Percentiles rank a stretch among this genome's conserved stretches.
Conservation (phyloP, 257 asterid species). For the Capsicum rhomboideum region DNA sequence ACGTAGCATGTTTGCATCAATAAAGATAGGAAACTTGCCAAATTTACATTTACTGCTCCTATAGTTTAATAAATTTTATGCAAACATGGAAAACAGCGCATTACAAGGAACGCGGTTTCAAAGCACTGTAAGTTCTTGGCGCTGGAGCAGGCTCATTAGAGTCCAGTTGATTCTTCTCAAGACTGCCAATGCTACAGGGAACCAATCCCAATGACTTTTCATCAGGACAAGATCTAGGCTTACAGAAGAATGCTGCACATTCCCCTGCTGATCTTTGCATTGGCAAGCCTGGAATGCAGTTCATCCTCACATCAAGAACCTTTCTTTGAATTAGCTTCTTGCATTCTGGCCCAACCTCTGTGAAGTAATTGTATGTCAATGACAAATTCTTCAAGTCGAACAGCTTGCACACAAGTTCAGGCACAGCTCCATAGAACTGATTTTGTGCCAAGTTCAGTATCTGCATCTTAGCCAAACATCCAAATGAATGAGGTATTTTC, state of each 20-base stretch:
- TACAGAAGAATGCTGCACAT: slow-evolving; percentile 36
- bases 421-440: slow-evolving; percentile 45
- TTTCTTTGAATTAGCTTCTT: slow-evolving; percentile 29
- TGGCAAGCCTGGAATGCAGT: slow-evolving; percentile 52
- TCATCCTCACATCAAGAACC: slow-evolving; percentile 38
- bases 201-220: slow-evolving; percentile 5
- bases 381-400: slow-evolving; percentile 11
- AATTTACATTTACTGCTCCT: neutral
- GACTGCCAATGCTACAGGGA: slow-evolving; percentile 22
- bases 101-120: neutral
- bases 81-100: neutral
- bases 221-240: slow-evolving; percentile 27
- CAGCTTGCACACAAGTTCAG: slow-evolving; percentile 44
- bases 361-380: slow-evolving; percentile 36
- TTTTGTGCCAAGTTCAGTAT: slow-evolving; percentile 32
- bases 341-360: slow-evolving; percentile 54
- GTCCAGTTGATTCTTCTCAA: neutral
- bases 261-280: slow-evolving; percentile 26
- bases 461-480: slow-evolving; percentile 32
- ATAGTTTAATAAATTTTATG: neutral
- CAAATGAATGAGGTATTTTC: slow-evolving; percentile 51
- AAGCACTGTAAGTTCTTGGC: neutral
- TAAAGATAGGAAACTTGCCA: neutral
- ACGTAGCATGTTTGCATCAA: neutral
- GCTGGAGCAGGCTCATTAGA: neutral